phyloP scores from a whole-genome alignment of 2,329 filamentous ascomycete species.

The Penicillium sp. region DNA sequence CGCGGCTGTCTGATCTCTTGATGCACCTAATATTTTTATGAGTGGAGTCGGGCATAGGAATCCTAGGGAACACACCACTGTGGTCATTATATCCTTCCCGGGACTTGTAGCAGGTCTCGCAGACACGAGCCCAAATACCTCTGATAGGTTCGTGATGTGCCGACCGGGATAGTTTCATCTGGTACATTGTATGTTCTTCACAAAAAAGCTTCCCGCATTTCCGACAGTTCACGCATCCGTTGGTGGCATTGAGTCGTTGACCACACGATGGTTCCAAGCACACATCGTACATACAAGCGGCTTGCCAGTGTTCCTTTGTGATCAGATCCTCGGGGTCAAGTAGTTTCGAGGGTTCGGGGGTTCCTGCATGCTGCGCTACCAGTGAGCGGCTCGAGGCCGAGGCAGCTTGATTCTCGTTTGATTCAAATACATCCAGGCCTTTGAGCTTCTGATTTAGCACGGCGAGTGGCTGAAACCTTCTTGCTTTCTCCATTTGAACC shows the following conservation, averaged over 20 bases:
- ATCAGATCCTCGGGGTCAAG: constrained; percentile 88
- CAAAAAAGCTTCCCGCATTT: constrained; percentile 94
- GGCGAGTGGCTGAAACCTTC: constrained; percentile 88
- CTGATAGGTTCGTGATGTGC: constrained; percentile 87
- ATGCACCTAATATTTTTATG: constrained; percentile 52
- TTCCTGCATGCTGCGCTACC: constrained; percentile 27
- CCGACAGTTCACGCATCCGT: constrained; percentile 88
- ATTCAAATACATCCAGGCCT: constrained; percentile 90
- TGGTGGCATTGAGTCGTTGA: constrained; percentile 75
- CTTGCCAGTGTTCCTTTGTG: constrained; percentile 87
- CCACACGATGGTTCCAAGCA: constrained; percentile 90
- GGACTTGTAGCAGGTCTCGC: constrained; percentile 99
- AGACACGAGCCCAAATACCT: constrained; percentile 92
- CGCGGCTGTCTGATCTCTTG: constrained; percentile 71
- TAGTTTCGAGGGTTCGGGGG: constrained; percentile 44
- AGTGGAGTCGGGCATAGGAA: constrained; percentile 3
- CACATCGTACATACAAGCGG: constrained; percentile 70
- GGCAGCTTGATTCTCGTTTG: constrained; percentile 69
- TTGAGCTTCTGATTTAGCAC: constrained; percentile 92
- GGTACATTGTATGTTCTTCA: constrained; percentile 98
- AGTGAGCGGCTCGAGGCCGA: constrained; percentile 40
- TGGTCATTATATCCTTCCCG: constrained; percentile 94
- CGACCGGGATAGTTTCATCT: constrained; percentile 93
- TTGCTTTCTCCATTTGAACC: constrained; percentile 89
- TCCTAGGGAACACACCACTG: constrained; percentile 50